A percentile compares a stretch with the other conserved stretches of the same genome.
Conservation (phyloP, 192 early-diverging fungal genomes). For the Dissophora globulifera region DNA sequence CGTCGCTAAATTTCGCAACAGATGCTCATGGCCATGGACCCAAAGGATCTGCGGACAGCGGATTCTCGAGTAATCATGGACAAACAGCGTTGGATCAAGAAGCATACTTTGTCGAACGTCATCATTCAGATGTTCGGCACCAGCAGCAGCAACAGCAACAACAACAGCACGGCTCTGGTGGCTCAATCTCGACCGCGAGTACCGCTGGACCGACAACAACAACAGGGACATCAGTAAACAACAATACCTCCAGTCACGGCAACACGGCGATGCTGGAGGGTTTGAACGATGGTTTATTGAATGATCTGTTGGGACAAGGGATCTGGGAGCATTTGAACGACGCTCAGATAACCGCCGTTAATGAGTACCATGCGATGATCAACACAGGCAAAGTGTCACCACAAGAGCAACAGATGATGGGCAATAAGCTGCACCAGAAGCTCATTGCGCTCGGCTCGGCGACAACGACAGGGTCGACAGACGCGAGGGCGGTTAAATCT, state of each 20-base stretch:
- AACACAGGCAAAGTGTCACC: background rate
- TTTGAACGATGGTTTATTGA: too few relatives aligned
- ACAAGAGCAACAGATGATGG: conserved; percentile 8
- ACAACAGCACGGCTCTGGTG: background rate
- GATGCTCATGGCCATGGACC: too few relatives aligned
- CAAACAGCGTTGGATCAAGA: conserved; percentile 23
- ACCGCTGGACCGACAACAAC: background rate
- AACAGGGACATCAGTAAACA: too few relatives aligned
- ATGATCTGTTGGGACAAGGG: background rate
- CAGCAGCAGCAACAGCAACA: conserved; percentile 11
- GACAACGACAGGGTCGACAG: too few relatives aligned
- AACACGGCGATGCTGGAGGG: background rate
- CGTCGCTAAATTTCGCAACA: background rate
- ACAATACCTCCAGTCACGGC: too few relatives aligned
- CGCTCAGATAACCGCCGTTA: conserved; percentile 14
- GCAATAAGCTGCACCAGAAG: conserved; percentile 11
- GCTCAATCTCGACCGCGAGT: background rate
- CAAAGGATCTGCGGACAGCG: conserved; percentile 27
- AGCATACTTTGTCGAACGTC: conserved; percentile 29
- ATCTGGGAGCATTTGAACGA: conserved; percentile 18
- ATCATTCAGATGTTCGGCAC: background rate
- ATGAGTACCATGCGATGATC: conserved; percentile 10
- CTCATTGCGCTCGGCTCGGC: conserved; percentile 16
- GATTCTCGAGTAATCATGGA: conserved; percentile 23
- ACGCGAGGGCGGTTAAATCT: background rate